phyloP scores from a whole-genome alignment of 2,329 filamentous ascomycete genomes.

The Aspergillus alliaceus region DNA sequence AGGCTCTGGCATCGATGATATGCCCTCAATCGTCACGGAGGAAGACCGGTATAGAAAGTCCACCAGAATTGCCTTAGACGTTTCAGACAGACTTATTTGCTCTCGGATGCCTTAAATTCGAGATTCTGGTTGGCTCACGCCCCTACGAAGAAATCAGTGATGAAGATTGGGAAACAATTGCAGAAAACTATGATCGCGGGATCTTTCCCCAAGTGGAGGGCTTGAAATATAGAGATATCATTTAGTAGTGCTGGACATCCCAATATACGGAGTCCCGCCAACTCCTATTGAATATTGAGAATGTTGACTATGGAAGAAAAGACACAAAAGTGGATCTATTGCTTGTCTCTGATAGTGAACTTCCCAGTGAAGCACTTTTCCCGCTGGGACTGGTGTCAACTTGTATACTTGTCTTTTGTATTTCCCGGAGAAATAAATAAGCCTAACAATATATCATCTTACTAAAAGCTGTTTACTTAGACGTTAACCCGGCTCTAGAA shows the following conservation, averaged over 20 bases:
- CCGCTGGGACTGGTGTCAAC: neutral
- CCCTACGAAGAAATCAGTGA: neutral
- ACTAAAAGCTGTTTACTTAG: neutral
- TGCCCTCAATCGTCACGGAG: neutral
- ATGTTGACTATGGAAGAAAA: neutral
- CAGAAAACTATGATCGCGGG: constrained; percentile 1
- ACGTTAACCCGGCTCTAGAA: neutral
- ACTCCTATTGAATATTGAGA: neutral
- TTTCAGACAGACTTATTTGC: neutral
- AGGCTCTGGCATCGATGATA: neutral
- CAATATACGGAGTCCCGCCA: neutral
- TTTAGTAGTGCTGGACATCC: neutral
- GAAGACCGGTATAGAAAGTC: neutral
- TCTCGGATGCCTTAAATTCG: neutral
- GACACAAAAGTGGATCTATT: neutral
- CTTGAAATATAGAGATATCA: constrained; percentile 1
- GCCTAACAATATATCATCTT: neutral
- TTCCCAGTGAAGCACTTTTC: neutral
- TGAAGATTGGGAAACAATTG: neutral
- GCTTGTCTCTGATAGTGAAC: neutral
- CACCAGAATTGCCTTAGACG: neutral
- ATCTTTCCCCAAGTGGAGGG: neutral
- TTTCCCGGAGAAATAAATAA: neutral
- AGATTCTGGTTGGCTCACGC: neutral
- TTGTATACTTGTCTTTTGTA: constrained; percentile 1